These are phyloP conservation scores for Penicillium paneum DNA, from an alignment of 2,329 filamentous ascomycete genomes.

Conservation along the genomic window DNA sequence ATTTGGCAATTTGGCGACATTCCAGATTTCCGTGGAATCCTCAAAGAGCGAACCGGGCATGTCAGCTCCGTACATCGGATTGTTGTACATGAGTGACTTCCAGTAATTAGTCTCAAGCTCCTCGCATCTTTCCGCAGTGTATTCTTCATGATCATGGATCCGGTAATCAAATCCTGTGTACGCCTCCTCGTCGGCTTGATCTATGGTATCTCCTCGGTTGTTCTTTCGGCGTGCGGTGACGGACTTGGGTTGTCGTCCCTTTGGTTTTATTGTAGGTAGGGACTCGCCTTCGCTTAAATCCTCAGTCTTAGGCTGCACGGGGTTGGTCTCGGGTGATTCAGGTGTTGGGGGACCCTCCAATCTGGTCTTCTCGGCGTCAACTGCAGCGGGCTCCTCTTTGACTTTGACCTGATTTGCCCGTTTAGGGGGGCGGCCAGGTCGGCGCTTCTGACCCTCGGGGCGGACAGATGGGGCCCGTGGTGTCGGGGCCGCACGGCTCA, in stretches of 20 bases:
- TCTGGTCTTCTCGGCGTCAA: slow-evolving; percentile 41
- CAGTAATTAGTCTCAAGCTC: slow-evolving; percentile 94
- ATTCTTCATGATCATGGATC: slow-evolving; percentile 79
- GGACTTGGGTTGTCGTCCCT: slow-evolving; percentile 62
- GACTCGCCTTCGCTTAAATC: slow-evolving; percentile 45
- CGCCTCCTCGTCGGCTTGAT: slow-evolving; percentile 80
- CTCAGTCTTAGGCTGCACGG: slow-evolving; percentile 56
- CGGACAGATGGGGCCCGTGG: slow-evolving; percentile 35
- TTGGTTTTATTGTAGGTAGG: slow-evolving; percentile 42
- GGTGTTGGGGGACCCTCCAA: slow-evolving; percentile 52
- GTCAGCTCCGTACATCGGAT: slow-evolving; percentile 92
- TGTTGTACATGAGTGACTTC: slow-evolving; percentile 94
- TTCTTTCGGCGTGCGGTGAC: slow-evolving; percentile 85
- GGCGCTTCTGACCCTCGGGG: slow-evolving; percentile 47
- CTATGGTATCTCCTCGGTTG: slow-evolving; percentile 72
- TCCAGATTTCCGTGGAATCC: slow-evolving; percentile 80
- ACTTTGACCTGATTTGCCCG: slow-evolving; percentile 37
- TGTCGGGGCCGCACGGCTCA: slow-evolving; percentile 37
- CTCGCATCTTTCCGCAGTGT: slow-evolving; percentile 84
- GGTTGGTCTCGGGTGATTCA: slow-evolving; percentile 54
- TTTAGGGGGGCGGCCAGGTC: slow-evolving; percentile 41
- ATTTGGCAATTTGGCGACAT: slow-evolving; percentile 90
- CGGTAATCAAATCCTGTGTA: slow-evolving; percentile 91
- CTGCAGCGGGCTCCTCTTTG: slow-evolving; percentile 37
- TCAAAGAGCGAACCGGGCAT: slow-evolving; percentile 94